These are phyloP conservation scores for Salisapilia sapeloensis DNA, from an alignment of 352 stramenopile genomes.

Conservation along the genomic window DNA sequence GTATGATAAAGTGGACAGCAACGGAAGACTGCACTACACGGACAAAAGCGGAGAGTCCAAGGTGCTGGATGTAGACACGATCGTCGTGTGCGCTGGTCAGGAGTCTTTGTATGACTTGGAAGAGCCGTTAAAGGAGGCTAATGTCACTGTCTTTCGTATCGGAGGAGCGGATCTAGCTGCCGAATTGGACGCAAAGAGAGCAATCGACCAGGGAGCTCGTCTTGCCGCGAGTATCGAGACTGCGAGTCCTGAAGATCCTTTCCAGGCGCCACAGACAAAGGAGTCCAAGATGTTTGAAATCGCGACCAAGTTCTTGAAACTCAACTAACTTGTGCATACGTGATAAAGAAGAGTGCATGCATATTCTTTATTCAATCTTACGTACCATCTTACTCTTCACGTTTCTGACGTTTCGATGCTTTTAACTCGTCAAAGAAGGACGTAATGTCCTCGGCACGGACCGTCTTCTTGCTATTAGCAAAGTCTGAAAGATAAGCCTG, in stretches of 20 bases:
- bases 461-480: slow-evolving; percentile 34
- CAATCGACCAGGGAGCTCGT: slow-evolving; percentile 92
- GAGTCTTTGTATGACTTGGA: slow-evolving; percentile 81
- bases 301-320: slow-evolving; percentile 26
- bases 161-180: slow-evolving; percentile 88
- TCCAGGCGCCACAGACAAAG: slow-evolving; percentile 19
- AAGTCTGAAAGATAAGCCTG: slow-evolving; percentile 46
- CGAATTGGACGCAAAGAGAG: slow-evolving; percentile 94
- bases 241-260: slow-evolving; percentile 40
- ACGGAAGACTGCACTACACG: slow-evolving; percentile 88
- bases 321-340: slow-evolving; percentile 4
- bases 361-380: slow-evolving; percentile 1
- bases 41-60: slow-evolving; percentile 67
- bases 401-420: slow-evolving; percentile 34
- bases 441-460: slow-evolving; percentile 54
- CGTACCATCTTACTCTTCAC: slow-evolving; percentile 5
- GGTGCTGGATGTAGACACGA: slow-evolving; percentile 89
- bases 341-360: slow-evolving; percentile 1
- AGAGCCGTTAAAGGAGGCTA: slow-evolving; percentile 43
- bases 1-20: slow-evolving; percentile 92
- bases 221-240: slow-evolving; percentile 74
- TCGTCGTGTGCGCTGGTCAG: slow-evolving; percentile 94
- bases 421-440: slow-evolving; percentile 41
- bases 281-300: slow-evolving; percentile 32
- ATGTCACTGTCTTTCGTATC: slow-evolving; percentile 86